Evolutionary conservation across 495 filamentous ascomycete genomes (phyloP), one percentile per base, ranked within the genome.

Genomic region (Penicillium cinerascens): DNA sequence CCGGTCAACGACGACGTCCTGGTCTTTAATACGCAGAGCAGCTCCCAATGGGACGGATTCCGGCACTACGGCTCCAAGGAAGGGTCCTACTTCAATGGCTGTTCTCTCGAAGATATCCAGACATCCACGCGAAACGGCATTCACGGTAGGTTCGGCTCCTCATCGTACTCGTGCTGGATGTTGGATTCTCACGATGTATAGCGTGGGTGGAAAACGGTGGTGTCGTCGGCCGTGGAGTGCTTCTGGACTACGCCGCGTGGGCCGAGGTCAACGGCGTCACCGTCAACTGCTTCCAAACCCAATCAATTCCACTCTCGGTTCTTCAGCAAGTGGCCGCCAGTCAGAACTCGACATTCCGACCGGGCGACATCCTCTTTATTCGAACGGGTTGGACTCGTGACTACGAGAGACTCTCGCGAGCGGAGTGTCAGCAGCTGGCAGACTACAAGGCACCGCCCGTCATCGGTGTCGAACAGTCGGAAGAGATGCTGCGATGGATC

Each of bases 11-110:
- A 85, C 57, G 82, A 85, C 63, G 59, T 79, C 18, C 74, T 81
- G 73, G 74, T 70, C 11, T 81, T 87, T 58, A 86, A 87, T 61
- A 77, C 82, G 11, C 82, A 86, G 69, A 67, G 70, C 22, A 73
- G 70, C 41, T 74, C 67, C 3, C 81, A 83, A 55, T 82, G 79
- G 80, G 79, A 82, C 71, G 78, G 79, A 6, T 78, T 82, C 40
- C 56, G 77, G 29, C 77, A 81, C 63, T 80, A 69, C 55, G 76
- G 74, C 66, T 55, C 42, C 52, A 69, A 77, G 29, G 74, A 76
- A 27, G 57, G 67, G 43, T 55, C 57, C 20, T 89, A 82, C 55
- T 88, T 84, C 59, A 86, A 86, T 38, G 84, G 83, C 5, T 75
- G 80, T 18, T 80, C 76, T 0, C 64, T 75, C 64, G 66, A 78